These are phyloP conservation scores for Coccomyxa sp. DNA, from an alignment of 139 green algal genomes.

Conservation along the genomic window DNA sequence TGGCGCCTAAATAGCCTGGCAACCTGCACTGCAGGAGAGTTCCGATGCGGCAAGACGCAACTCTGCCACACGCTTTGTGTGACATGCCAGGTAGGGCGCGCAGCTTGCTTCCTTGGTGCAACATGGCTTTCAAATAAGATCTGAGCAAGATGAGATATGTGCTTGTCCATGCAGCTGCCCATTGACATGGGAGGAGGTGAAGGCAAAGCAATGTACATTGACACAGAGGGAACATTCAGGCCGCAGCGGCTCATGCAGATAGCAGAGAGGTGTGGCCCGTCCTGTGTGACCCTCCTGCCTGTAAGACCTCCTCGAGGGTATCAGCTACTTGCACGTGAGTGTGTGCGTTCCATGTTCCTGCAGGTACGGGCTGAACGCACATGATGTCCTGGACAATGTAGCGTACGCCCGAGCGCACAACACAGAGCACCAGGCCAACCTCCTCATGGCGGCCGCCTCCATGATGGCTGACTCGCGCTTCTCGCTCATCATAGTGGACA, in stretches of 20 bases:
- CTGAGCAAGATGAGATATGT: too few relatives aligned
- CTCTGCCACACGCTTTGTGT: conserved; percentile 97
- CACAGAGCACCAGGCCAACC: conserved; percentile 92
- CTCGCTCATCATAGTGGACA: conserved; percentile 93
- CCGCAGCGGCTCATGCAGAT: conserved; percentile 87
- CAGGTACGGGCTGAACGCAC: conserved; percentile 80
- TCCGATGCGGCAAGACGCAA: conserved; percentile 94
- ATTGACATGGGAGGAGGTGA: conserved; percentile 91
- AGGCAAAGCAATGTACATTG: conserved; percentile 98
- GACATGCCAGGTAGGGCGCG: conserved; percentile 78
- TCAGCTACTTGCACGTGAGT: too few relatives aligned
- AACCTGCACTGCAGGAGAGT: conserved; percentile 9
- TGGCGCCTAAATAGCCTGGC: too few relatives aligned
- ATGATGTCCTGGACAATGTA: conserved; percentile 98
- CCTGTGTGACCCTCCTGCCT: neutral
- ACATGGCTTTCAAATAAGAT: neutral
- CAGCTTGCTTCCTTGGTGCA: neutral
- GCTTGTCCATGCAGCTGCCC: conserved; percentile 60
- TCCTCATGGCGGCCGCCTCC: conserved; percentile 81
- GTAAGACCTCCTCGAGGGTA: too few relatives aligned
- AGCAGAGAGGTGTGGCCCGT: conserved; percentile 65
- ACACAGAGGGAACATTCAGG: conserved; percentile 96
- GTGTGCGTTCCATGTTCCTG: neutral
- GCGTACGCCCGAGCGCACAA: conserved; percentile 97
- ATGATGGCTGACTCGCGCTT: conserved; percentile 96